phyloP scores from a whole-genome alignment of 768 basidiomycete genomes.

The Pulveroboletus sp. region DNA sequence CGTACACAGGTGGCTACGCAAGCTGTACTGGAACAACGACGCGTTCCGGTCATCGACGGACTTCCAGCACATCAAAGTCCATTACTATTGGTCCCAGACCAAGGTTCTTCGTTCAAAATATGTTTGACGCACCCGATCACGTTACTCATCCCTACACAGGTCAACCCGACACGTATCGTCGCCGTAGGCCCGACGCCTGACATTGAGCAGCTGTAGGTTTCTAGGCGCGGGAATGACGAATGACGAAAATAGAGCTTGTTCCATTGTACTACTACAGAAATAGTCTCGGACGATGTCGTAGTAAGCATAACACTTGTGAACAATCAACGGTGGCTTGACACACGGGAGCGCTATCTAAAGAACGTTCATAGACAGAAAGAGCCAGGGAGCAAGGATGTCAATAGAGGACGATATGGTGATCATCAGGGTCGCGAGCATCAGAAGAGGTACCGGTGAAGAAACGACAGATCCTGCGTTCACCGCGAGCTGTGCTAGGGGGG shows the following conservation, averaged over 20 bases:
- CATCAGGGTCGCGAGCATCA: constrained; percentile 24
- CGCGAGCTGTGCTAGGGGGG: constrained; percentile 3
- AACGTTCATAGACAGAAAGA: not conserved
- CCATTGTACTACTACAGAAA: constrained; percentile 5
- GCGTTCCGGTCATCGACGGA: constrained; percentile 86
- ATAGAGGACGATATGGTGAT: constrained; percentile 23
- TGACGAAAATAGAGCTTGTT: not conserved
- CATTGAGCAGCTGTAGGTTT: constrained; percentile 53
- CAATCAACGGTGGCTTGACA: not conserved
- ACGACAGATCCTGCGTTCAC: constrained; percentile 11
- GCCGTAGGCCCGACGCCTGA: constrained; percentile 68
- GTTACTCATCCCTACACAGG: constrained; percentile 36
- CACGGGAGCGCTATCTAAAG: not conserved
- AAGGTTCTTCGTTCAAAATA: constrained; percentile 8
- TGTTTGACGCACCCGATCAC: not conserved
- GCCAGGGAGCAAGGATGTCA: constrained; percentile 25
- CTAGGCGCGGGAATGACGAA: not conserved
- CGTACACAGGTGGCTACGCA: constrained; percentile 65
- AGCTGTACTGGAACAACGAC: constrained; percentile 85
- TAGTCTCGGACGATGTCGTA: constrained; percentile 1
- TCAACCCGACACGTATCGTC: constrained; percentile 76
- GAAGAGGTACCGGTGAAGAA: constrained; percentile 1
- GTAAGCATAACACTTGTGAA: not conserved
- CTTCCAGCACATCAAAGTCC: constrained; percentile 69
- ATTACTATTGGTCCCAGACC: constrained; percentile 37